Conservation (phyloP, 2,329 filamentous ascomycete species). For the Tolypocladium ovalisporum region DNA sequence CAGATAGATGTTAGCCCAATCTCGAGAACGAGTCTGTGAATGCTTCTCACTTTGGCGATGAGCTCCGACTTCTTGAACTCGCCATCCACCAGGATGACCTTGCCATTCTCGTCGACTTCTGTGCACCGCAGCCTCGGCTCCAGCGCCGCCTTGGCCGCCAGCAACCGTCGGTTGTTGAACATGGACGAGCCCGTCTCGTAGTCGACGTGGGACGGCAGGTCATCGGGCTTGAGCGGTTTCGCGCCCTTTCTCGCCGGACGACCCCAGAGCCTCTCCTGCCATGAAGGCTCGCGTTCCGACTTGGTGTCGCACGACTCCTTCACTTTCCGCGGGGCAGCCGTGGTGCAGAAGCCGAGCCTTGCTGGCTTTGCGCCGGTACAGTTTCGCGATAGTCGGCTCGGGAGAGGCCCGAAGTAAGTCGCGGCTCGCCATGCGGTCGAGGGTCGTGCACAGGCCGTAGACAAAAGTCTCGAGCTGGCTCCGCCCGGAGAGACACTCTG, state of each 20-base stretch:
- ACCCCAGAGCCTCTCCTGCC: slow-evolving; percentile 40
- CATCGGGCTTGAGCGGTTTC: slow-evolving; percentile 41
- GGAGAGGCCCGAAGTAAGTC: background rate
- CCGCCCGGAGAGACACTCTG: background rate
- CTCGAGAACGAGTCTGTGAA: background rate
- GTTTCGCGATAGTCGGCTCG: background rate
- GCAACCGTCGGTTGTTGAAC: slow-evolving; percentile 58
- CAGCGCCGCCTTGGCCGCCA: slow-evolving; percentile 66
- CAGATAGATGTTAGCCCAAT: background rate
- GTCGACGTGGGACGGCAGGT: slow-evolving; percentile 47
- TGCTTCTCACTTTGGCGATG: slow-evolving; percentile 76
- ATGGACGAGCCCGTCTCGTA: slow-evolving; percentile 42
- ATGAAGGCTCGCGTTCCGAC: slow-evolving; percentile 20
- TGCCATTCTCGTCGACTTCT: slow-evolving; percentile 85
- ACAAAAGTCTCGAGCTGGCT: background rate
- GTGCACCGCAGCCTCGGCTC: slow-evolving; percentile 86
- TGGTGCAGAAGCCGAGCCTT: slow-evolving; percentile 15
- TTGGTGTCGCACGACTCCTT: slow-evolving; percentile 10
- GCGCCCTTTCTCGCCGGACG: slow-evolving; percentile 22
- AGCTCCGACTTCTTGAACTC: slow-evolving; percentile 98
- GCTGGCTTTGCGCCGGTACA: background rate
- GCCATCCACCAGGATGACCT: slow-evolving; percentile 84
- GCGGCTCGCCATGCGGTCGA: background rate
- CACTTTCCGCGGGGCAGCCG: slow-evolving; percentile 9
- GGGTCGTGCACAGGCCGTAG: background rate